Base-by-base conservation (phyloP, 2,329 filamentous ascomycete genomes). In the Trichoderma sp. region DNA sequence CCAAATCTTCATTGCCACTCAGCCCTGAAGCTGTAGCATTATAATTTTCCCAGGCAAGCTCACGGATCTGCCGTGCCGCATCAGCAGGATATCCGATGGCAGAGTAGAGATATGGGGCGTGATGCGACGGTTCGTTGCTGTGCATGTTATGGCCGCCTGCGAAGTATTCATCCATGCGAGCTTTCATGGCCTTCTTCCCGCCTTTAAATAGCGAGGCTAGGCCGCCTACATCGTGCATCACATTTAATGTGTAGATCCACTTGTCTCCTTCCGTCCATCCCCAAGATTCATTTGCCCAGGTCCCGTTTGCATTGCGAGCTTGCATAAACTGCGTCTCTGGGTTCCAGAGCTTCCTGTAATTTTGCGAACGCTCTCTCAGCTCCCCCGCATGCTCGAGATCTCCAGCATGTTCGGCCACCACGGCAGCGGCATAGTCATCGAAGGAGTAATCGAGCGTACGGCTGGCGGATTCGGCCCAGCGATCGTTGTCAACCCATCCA, bases 241-340 rank as follows among this genome's bases (percentile, higher is more conserved):
- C 84, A 61, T 84, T 82, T 74, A 86, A 85, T 0, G 83, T 85
- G 74, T 86, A 86, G n/a, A 84, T 82, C 84, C 84, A 85, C 62
- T 84, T 80, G 73, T 86, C 83, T 15, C 84, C 84, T 75, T 86
- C 84, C 0, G 84, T 84, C 84, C 84, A 86, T 36, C 84, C 84
- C 79, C 83, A 84, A 2, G 80, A 79, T 2, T 77, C 76, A 47
- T 82, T 79, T 0, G 83, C 83, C 81, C 83, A 86, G 1, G 82
- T 81, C 7, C 83, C 83, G 73, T 86, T 86, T 14, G 75, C 78
- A 73, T 86, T 86, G 26, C 81, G 82, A 8, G 84, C 82, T 73
- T 84, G 81, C 84, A 86, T 86, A 74, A 85, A 85, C 24, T 82
- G 76, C 0, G 83, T 84, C 3, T 80, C 76, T 30, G 78, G 73